Conservation (phyloP, 495 filamentous ascomycete genomes). For the Pyronema domesticum region DNA sequence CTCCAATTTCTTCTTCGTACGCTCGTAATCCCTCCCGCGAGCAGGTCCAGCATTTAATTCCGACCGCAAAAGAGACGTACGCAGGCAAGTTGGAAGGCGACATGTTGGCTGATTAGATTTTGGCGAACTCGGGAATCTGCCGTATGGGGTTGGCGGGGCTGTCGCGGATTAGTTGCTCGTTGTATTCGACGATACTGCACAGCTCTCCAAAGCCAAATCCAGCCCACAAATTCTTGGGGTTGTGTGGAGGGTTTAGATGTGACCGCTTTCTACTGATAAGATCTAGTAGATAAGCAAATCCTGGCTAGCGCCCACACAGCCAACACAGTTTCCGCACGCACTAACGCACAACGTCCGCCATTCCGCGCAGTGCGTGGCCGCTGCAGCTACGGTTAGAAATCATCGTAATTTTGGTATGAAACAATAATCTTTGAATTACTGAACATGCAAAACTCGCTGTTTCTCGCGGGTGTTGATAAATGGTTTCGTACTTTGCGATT, state of each 20-base stretch:
- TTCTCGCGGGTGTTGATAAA: no score
- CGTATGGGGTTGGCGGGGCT: background rate
- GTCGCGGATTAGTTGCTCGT: conserved; percentile 1
- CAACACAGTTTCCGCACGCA: no score
- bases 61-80: conserved; percentile 2
- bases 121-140: conserved; percentile 6
- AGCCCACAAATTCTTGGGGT: background rate
- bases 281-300: background rate
- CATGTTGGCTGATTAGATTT: conserved; percentile 6
- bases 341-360: no score
- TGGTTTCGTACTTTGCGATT: no score
- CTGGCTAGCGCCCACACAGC: no score
- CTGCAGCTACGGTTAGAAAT: no score
- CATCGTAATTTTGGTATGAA: no score
- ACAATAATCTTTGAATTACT: no score
- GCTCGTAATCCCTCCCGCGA: background rate
- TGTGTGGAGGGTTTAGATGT: conserved; percentile 2
- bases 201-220: background rate
- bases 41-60: background rate
- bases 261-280: conserved; percentile 2
- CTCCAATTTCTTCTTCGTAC: background rate
- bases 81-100: conserved; percentile 8
- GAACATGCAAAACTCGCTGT: no score
- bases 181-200: conserved; percentile 3
- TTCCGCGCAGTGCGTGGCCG: no score